Evolutionary conservation across 2,329 filamentous ascomycete species (phyloP).

Genomic region (Mycosphaerella sp.): DNA sequence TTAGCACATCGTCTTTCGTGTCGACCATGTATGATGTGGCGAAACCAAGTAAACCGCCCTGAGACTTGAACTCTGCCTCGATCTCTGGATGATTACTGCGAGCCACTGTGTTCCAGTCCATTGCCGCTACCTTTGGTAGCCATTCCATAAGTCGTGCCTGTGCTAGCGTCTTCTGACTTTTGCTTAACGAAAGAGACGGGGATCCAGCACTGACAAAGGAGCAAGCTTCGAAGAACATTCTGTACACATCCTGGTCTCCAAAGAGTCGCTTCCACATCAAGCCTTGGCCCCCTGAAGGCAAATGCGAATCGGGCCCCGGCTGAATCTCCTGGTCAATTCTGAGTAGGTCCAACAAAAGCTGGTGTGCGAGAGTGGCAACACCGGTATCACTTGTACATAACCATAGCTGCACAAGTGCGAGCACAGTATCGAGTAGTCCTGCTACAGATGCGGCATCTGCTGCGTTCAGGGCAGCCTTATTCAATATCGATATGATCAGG

Average conservation of each 20-base stretch:
- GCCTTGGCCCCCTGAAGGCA: constrained; percentile 39
- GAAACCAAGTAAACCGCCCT: constrained; percentile 49
- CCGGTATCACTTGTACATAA: constrained; percentile 51
- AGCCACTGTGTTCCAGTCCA: constrained; percentile 52
- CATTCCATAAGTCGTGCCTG: constrained; percentile 57
- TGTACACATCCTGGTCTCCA: constrained; percentile 54
- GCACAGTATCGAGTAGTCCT: constrained; percentile 49
- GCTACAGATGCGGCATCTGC: constrained; percentile 55
- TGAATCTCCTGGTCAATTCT: constrained; percentile 42
- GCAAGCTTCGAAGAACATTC: constrained; percentile 51
- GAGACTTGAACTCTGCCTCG: constrained; percentile 38
- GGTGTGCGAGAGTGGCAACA: constrained; percentile 49
- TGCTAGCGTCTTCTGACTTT: constrained; percentile 52
- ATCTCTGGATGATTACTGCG: constrained; percentile 48
- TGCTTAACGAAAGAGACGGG: constrained; percentile 37
- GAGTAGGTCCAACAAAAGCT: constrained; percentile 49
- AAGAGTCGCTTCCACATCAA: constrained; percentile 59
- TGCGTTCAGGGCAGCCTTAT: constrained; percentile 48
- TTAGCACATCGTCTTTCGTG: constrained; percentile 50
- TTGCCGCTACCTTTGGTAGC: constrained; percentile 47
- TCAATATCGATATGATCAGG: constrained; percentile 51
- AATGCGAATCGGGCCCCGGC: constrained; percentile 19
- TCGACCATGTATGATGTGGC: constrained; percentile 53
- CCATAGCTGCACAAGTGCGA: constrained; percentile 53
- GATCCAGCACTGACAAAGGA: constrained; percentile 33